Evolutionary conservation across 2,329 filamentous ascomycete species (phyloP).

Genomic region (Plectosphaerella sp.): DNA sequence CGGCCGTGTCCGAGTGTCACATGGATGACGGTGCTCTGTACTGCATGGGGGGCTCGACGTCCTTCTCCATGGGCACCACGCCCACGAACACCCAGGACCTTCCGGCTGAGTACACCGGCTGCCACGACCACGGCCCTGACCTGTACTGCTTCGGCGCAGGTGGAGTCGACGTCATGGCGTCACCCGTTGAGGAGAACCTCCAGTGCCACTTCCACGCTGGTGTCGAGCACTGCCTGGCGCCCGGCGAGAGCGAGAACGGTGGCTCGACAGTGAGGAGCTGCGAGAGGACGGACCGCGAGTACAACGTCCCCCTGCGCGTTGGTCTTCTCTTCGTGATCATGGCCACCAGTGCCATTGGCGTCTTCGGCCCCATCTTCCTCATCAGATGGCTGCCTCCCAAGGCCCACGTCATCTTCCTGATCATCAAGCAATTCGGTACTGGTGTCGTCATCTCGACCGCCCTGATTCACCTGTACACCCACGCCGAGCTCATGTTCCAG

Average conservation of each 20-base stretch:
- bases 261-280: slow-evolving; percentile 30
- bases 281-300: slow-evolving; percentile 43
- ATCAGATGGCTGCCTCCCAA: slow-evolving; percentile 50
- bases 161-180: slow-evolving; percentile 53
- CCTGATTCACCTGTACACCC: slow-evolving; percentile 68
- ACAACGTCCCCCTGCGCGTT: slow-evolving; percentile 64
- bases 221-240: slow-evolving; percentile 46
- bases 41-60: slow-evolving; percentile 37
- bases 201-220: slow-evolving; percentile 72
- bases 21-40: slow-evolving; percentile 34
- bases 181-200: slow-evolving; percentile 20
- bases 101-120: slow-evolving; percentile 59
- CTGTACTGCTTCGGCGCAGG: slow-evolving; percentile 59
- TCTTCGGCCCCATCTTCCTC: slow-evolving; percentile 64
- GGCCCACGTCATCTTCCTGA: slow-evolving; percentile 46
- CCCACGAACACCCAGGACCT: slow-evolving; percentile 50
- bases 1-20: slow-evolving; percentile 36
- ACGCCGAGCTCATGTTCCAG: slow-evolving; percentile 67
- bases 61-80: slow-evolving; percentile 39
- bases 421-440: slow-evolving; percentile 71
- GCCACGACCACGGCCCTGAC: slow-evolving; percentile 54
- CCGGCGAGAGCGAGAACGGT: slow-evolving; percentile 33
- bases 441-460: slow-evolving; percentile 70
- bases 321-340: slow-evolving; percentile 71
- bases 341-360: slow-evolving; percentile 61